These are phyloP conservation scores for Trametes pubescens DNA, from an alignment of 1,284 basidiomycete species.

Conservation along the genomic window DNA sequence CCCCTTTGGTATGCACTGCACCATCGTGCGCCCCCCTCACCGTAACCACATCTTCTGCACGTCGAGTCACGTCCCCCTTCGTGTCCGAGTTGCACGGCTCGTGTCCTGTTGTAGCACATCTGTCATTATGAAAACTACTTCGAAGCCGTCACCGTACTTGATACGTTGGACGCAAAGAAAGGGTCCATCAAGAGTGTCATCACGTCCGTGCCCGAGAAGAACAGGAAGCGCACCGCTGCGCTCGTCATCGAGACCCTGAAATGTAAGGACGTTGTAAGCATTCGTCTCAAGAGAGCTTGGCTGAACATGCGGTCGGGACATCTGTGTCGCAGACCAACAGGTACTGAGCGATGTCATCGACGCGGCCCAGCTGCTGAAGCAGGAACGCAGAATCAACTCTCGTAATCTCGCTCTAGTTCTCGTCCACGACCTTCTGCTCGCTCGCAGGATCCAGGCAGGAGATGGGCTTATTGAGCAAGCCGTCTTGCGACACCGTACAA, in stretches of 20 bases:
- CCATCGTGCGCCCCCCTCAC: background rate
- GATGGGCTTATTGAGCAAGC: constrained; percentile 90
- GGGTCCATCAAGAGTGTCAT: constrained; percentile 87
- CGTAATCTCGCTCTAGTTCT: constrained; percentile 82
- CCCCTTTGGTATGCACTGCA: background rate
- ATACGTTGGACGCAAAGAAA: constrained; percentile 85
- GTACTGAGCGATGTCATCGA: constrained; percentile 73
- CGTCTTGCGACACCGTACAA: constrained; percentile 83
- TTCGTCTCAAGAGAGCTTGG: background rate
- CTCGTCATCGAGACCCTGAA: constrained; percentile 92
- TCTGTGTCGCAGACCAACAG: constrained; percentile 64
- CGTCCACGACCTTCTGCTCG: constrained; percentile 87
- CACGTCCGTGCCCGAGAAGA: constrained; percentile 74
- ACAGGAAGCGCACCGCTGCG: constrained; percentile 79
- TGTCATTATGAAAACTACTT: constrained; percentile 90
- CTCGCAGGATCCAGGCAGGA: constrained; percentile 84
- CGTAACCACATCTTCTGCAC: constrained; percentile 11
- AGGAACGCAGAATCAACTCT: constrained; percentile 80
- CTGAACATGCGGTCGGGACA: constrained; percentile 9
- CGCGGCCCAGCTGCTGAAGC: constrained; percentile 67
- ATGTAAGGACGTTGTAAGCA: constrained; percentile 63
- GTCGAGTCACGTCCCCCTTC: constrained; percentile 20
- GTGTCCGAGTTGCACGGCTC: constrained; percentile 27
- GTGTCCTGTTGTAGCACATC: constrained; percentile 40
- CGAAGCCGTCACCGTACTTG: constrained; percentile 82